Evolutionary conservation across 1,139 yeast species (phyloP).

Genomic region (Hemisphaericaspora lyxosophila): DNA sequence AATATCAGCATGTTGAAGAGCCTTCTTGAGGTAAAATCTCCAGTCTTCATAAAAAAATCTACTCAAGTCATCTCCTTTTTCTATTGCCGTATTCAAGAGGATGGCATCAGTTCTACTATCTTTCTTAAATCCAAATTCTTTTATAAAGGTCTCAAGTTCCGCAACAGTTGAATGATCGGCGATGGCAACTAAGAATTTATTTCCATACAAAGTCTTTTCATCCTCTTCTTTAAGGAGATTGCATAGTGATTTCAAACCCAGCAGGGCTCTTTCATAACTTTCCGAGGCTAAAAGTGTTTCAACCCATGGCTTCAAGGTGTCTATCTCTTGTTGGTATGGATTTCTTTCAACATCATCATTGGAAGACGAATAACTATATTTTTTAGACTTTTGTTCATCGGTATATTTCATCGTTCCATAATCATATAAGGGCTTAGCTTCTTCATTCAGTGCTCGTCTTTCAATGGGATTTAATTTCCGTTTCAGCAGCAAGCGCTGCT

Average conservation of each 20-base stretch:
- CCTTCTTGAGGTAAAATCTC: slow-evolving; percentile 26
- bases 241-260: slow-evolving; percentile 59
- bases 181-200: slow-evolving; percentile 40
- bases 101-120: slow-evolving; percentile 52
- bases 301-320: slow-evolving; percentile 11
- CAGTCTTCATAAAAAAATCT: slow-evolving; percentile 4
- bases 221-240: slow-evolving; percentile 29
- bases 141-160: no score
- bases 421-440: no score
- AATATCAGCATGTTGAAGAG: slow-evolving; percentile 67
- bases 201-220: slow-evolving; percentile 35
- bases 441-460: no score
- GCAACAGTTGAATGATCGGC: no score
- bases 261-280: slow-evolving; percentile 70
- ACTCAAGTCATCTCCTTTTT: slow-evolving; percentile 5
- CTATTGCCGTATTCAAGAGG: slow-evolving; percentile 24
- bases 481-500: no score
- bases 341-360: slow-evolving; percentile 10
- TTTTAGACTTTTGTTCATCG: no score
- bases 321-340: slow-evolving; percentile 11
- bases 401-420: no score
- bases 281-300: slow-evolving; percentile 47
- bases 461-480: no score
- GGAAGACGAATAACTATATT: slow-evolving; percentile 10
- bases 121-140: no score